Conservation (phyloP, 2,329 filamentous ascomycete species). For the Xylaria sp. region DNA sequence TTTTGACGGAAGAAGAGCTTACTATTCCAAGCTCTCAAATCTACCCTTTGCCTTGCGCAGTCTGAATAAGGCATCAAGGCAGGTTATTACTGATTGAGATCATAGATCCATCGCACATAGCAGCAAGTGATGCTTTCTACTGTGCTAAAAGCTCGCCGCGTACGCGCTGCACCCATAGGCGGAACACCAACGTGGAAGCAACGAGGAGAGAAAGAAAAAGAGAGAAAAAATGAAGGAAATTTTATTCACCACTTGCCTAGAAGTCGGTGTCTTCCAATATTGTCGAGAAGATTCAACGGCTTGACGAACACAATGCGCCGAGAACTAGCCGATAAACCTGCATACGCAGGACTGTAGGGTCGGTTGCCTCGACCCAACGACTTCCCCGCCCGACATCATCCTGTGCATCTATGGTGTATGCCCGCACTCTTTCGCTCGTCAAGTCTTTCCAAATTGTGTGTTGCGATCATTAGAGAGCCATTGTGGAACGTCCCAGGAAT, state of each 20-base stretch:
- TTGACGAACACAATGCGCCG: neutral
- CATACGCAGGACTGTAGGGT: too few species aligned
- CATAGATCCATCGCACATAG: neutral
- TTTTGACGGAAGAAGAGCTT: neutral
- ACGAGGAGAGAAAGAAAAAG: neutral
- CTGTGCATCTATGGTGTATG: neutral
- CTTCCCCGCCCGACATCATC: neutral
- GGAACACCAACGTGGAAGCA: neutral
- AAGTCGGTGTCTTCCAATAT: neutral
- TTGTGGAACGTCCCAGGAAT: neutral
- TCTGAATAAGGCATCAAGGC: neutral
- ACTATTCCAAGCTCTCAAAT: neutral
- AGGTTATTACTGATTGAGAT: neutral
- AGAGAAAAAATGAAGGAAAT: neutral
- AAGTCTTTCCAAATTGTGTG: neutral
- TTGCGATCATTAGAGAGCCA: neutral
- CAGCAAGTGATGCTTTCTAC: neutral
- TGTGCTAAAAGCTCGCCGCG: neutral
- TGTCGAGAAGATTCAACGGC: neutral
- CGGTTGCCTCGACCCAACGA: neutral
- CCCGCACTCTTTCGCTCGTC: neutral
- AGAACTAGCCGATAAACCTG: slow-evolving; percentile 7
- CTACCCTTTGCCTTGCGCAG: neutral
- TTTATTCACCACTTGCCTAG: neutral
- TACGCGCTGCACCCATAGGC: neutral